Conservation (phyloP, 257 asterid genomes). For the Salvia rosmarinus region DNA sequence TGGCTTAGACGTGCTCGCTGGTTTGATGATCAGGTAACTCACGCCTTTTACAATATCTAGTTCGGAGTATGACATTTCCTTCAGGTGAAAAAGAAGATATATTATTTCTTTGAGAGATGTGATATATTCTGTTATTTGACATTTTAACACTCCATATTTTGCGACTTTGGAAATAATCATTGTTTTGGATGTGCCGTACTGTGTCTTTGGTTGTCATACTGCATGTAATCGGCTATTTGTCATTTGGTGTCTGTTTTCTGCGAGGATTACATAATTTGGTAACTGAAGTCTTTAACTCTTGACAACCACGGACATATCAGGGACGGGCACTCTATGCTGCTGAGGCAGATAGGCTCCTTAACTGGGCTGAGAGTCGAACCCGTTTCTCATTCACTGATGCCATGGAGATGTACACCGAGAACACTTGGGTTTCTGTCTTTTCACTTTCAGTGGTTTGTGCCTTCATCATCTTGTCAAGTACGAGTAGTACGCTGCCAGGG, state of each 20-base stretch:
- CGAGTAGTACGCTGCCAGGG: constrained; percentile 63
- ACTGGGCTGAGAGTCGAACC: constrained; percentile 97
- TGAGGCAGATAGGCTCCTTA: constrained; percentile 94
- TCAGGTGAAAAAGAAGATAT: background rate
- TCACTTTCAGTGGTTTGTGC: constrained; percentile 96
- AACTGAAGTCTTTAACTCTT: background rate
- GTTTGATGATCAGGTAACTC: constrained; percentile 89
- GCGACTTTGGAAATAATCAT: background rate
- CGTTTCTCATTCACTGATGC: constrained; percentile 94
- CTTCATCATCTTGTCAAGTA: constrained; percentile 87
- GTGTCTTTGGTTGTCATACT: background rate
- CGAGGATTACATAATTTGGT: background rate
- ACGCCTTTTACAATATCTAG: background rate
- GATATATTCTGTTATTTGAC: background rate
- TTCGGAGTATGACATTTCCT: background rate
- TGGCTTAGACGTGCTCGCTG: constrained; percentile 97
- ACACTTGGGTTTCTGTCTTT: constrained; percentile 93
- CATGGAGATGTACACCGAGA: constrained; percentile 95
- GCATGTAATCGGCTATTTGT: background rate
- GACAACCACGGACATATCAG: constrained; percentile 39
- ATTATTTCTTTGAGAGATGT: too few species aligned
- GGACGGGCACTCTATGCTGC: constrained; percentile 96
- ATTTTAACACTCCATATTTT: background rate
- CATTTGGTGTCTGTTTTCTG: background rate
- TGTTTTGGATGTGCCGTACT: background rate